Conservation (phyloP, 768 basidiomycete genomes). For the Mycena alexandri region DNA sequence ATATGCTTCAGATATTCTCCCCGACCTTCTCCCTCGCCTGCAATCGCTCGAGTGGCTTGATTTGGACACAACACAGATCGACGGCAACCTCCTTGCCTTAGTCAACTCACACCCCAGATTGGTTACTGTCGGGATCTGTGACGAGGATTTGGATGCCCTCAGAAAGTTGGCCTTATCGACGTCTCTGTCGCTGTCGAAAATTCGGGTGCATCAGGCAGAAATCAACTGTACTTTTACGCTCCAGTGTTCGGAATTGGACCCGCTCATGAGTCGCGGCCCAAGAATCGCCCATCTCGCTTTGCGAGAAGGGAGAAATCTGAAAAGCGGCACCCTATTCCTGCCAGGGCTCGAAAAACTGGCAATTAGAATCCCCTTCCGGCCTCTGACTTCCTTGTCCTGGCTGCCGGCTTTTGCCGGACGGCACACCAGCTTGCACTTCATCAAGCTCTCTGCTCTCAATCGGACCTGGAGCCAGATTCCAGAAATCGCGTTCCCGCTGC, state of each 20-base stretch:
- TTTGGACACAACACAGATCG: not conserved
- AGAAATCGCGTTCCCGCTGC: constrained; percentile 9
- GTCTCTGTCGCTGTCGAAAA: constrained; percentile 16
- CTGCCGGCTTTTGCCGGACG: constrained; percentile 10
- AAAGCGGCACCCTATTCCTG: not conserved
- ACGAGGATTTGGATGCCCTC: not conserved
- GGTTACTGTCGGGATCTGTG: constrained; percentile 5
- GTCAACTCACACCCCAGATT: not conserved
- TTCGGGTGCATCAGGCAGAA: not conserved
- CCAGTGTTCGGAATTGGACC: not conserved
- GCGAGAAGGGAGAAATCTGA: not conserved
- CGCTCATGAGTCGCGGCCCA: constrained; percentile 5
- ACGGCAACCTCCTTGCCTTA: not conserved
- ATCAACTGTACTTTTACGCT: not conserved
- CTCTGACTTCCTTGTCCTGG: not conserved
- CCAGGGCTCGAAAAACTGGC: constrained; percentile 19
- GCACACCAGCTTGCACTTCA: constrained; percentile 3
- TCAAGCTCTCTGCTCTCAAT: not conserved
- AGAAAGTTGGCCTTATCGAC: not conserved
- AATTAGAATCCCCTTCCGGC: not conserved
- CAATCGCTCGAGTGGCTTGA: constrained; percentile 1
- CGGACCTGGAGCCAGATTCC: constrained; percentile 7
- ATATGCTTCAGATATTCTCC: not conserved
- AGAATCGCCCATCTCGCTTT: constrained; percentile 13
- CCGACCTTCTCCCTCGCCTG: not conserved